Conservation (phyloP, 352 stramenopile species). For the Pythium plurisporium region DNA sequence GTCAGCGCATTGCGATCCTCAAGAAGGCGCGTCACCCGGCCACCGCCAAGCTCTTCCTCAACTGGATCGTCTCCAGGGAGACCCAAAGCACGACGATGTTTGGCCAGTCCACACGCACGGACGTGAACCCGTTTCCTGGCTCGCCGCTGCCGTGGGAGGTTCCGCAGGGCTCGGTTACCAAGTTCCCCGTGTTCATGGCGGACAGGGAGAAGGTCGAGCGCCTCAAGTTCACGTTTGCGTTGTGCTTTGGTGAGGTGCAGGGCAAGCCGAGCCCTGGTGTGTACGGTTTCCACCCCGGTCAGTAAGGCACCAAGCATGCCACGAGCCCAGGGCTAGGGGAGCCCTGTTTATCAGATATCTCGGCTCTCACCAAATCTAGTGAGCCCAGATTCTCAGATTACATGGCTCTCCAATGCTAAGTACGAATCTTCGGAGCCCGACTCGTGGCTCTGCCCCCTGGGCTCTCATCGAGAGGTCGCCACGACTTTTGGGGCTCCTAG, state of each 20-base stretch:
- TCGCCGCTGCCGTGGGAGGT: too few relatives aligned
- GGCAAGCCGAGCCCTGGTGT: slow-evolving; percentile 33
- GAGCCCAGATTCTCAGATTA: not conserved
- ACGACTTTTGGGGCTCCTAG: too few relatives aligned
- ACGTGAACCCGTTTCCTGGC: too few relatives aligned
- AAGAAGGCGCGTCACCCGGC: slow-evolving; percentile 49
- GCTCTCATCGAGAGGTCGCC: too few relatives aligned
- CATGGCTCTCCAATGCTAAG: not conserved
- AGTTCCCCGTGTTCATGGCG: slow-evolving; percentile 49
- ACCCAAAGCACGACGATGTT: slow-evolving; percentile 26
- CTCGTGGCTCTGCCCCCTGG: not conserved
- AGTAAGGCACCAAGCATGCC: not conserved
- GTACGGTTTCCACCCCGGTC: slow-evolving; percentile 36
- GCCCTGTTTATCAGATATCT: not conserved
- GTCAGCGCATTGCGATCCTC: slow-evolving; percentile 52
- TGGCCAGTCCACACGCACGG: slow-evolving; percentile 29
- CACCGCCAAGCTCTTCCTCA: slow-evolving; percentile 53
- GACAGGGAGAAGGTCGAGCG: slow-evolving; percentile 40
- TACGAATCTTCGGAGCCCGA: not conserved
- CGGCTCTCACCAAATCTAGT: not conserved
- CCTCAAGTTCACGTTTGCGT: slow-evolving; percentile 34
- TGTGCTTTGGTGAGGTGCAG: slow-evolving; percentile 57
- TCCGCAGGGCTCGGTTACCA: too few relatives aligned
- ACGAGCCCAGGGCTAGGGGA: not conserved
- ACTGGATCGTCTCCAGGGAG: slow-evolving; percentile 41